Evolutionary conservation across 306 rosid species (phyloP).

Genomic region (Vigna nakashimae): DNA sequence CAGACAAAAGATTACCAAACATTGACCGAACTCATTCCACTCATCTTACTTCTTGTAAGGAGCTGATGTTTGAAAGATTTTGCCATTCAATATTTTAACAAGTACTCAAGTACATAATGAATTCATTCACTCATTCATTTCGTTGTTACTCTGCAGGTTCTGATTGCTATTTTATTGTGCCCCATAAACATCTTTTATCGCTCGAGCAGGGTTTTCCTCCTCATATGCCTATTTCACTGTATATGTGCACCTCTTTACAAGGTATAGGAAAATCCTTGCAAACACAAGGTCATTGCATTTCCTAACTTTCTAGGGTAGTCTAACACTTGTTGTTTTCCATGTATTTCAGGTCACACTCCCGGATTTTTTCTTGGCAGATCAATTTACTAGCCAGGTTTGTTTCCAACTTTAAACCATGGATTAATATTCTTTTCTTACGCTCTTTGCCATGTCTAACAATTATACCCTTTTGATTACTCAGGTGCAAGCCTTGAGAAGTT

Average conservation of each 20-base stretch:
- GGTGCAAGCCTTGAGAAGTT: conserved; percentile 77
- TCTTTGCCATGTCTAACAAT: background rate
- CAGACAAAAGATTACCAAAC: conserved; percentile 53
- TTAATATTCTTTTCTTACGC: background rate
- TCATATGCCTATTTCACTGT: conserved; percentile 58
- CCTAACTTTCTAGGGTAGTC: background rate
- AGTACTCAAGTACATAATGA: background rate
- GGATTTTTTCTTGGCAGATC: conserved; percentile 82
- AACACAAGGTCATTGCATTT: background rate
- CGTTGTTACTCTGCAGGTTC: conserved; percentile 45
- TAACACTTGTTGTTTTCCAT: background rate
- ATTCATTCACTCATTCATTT: background rate
- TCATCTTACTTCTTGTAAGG: conserved; percentile 64
- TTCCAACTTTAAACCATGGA: background rate
- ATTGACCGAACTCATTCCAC: conserved; percentile 70
- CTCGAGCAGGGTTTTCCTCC: conserved; percentile 65
- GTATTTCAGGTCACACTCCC: conserved; percentile 68
- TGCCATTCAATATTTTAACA: background rate
- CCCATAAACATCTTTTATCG: conserved; percentile 68
- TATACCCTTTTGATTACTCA: conserved; percentile 5
- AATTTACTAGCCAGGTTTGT: conserved; percentile 75
- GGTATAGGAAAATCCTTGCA: conserved; percentile 44
- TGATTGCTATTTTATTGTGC: conserved; percentile 50
- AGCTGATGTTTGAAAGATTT: background rate
- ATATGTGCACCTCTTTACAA: conserved; percentile 67